Evolutionary conservation across 257 asterid genomes (phyloP).

Genomic region (Ehretia macrophylla): DNA sequence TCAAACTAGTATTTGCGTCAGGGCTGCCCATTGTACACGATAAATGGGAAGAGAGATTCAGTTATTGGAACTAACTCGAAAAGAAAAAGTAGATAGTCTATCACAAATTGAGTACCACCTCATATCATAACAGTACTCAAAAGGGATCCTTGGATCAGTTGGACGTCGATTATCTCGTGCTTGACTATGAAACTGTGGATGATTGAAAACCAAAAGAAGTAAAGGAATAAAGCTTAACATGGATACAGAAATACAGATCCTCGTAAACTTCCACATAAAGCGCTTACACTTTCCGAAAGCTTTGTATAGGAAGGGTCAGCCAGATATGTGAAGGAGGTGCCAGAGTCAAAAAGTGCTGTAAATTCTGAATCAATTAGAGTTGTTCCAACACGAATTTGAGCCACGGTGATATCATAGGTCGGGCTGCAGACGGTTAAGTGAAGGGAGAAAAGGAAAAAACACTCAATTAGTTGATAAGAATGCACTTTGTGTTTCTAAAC

Average conservation of each 20-base stretch:
- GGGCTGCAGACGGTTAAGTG: constrained; percentile 46
- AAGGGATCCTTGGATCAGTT: constrained; percentile 72
- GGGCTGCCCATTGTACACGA: constrained; percentile 40
- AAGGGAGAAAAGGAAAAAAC: too few relatives aligned
- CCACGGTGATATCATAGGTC: constrained; percentile 46
- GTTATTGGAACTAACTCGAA: background rate
- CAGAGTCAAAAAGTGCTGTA: constrained; percentile 75
- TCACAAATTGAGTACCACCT: constrained; percentile 39
- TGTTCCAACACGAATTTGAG: constrained; percentile 66
- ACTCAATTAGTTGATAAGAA: too few relatives aligned
- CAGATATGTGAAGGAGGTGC: constrained; percentile 85
- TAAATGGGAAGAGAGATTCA: constrained; percentile 2
- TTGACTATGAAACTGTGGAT: constrained; percentile 57
- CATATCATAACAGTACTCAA: constrained; percentile 72
- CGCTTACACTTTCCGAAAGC: constrained; percentile 59
- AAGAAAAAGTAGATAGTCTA: constrained; percentile 8
- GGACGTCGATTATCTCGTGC: constrained; percentile 43
- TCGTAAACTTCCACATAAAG: too few relatives aligned
- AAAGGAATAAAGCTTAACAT: too few relatives aligned
- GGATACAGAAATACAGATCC: too few relatives aligned
- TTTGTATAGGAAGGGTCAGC: constrained; percentile 54
- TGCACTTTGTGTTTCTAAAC: too few relatives aligned
- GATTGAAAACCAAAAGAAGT: constrained; percentile 8
- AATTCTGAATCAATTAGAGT: constrained; percentile 44
- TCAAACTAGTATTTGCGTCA: constrained; percentile 55